A percentile compares a stretch with the other conserved stretches of the same genome.
Conservation (phyloP, 257 asterid species). For the Solanum lycopersicoides region DNA sequence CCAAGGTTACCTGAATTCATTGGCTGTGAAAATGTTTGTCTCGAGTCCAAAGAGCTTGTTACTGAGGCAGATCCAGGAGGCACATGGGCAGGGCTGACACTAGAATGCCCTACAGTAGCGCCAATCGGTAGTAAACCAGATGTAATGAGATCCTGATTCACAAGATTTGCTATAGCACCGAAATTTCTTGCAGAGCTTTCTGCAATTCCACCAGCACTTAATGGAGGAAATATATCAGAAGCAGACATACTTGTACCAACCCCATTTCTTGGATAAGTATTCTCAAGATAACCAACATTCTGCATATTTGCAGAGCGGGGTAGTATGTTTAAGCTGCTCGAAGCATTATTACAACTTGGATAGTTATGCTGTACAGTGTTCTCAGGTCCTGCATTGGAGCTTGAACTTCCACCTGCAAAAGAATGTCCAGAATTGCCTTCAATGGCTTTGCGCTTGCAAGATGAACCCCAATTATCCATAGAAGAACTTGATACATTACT, state of each 20-base stretch:
- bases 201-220: slow-evolving; percentile 25
- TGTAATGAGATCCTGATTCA: slow-evolving; percentile 30
- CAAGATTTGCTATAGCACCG: slow-evolving; percentile 19
- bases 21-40: slow-evolving; percentile 26
- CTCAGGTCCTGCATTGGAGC: slow-evolving; percentile 38
- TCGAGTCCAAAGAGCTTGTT: slow-evolving; percentile 23
- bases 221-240: slow-evolving; percentile 26
- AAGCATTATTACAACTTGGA: slow-evolving; percentile 28
- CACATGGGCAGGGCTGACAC: slow-evolving; percentile 17
- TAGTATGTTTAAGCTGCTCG: slow-evolving; percentile 28
- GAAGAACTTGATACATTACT: slow-evolving; percentile 42
- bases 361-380: slow-evolving; percentile 28
- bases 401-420: slow-evolving; percentile 51
- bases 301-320: slow-evolving; percentile 27
- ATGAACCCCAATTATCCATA: slow-evolving; percentile 58
- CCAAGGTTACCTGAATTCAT: slow-evolving; percentile 14
- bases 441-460: slow-evolving; percentile 73
- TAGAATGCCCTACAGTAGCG: slow-evolving; percentile 27
- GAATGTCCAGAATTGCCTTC: slow-evolving; percentile 69
- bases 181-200: slow-evolving; percentile 44
- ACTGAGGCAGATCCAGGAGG: slow-evolving; percentile 19
- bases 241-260: slow-evolving; percentile 20
- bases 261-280: slow-evolving; percentile 30
- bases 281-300: slow-evolving; percentile 29
- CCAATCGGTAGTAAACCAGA: slow-evolving; percentile 27